Evolutionary conservation across 176 grass and related monocot species (phyloP).

Genomic region (Juncus inflexus): DNA sequence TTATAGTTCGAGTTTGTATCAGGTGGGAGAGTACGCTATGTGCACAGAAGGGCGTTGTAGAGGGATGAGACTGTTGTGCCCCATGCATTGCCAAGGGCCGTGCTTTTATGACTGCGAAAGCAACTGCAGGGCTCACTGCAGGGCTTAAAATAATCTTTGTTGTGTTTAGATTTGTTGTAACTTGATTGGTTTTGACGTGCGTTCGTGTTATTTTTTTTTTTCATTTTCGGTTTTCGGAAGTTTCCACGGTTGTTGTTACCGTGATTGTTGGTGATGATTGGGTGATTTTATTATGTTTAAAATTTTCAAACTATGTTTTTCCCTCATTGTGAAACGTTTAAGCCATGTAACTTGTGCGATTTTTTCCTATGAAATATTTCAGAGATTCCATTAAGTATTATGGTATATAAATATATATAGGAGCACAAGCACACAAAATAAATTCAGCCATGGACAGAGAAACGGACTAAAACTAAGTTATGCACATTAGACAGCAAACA

Average conservation of each 20-base stretch:
- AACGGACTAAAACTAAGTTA: conserved; percentile 2
- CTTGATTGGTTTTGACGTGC: not conserved
- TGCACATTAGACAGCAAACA: conserved; percentile 20
- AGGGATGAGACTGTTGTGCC: conserved; percentile 69
- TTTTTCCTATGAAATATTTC: no score
- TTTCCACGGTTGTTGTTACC: not conserved
- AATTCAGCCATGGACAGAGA: not conserved
- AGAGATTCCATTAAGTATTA: not conserved
- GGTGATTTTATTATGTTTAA: not conserved
- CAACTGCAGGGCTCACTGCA: conserved; percentile 87
- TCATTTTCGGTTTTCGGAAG: not conserved
- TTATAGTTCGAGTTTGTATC: conserved; percentile 76
- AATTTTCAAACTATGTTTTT: not conserved
- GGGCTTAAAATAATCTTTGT: conserved; percentile 33
- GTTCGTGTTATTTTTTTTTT: not conserved
- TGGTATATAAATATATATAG: not conserved
- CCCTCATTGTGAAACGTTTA: not conserved
- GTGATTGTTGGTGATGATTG: not conserved
- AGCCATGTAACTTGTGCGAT: no score
- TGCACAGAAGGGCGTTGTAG: conserved; percentile 57
- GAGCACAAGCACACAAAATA: not conserved
- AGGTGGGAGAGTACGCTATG: conserved; percentile 69
- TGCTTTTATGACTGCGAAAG: conserved; percentile 85
- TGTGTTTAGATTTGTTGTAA: not conserved
- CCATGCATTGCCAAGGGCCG: conserved; percentile 79